A percentile compares a stretch with the other conserved stretches of the same genome.
Evolutionary conservation across 768 basidiomycete species (phyloP).

Genomic region (Mycena haematopus): DNA sequence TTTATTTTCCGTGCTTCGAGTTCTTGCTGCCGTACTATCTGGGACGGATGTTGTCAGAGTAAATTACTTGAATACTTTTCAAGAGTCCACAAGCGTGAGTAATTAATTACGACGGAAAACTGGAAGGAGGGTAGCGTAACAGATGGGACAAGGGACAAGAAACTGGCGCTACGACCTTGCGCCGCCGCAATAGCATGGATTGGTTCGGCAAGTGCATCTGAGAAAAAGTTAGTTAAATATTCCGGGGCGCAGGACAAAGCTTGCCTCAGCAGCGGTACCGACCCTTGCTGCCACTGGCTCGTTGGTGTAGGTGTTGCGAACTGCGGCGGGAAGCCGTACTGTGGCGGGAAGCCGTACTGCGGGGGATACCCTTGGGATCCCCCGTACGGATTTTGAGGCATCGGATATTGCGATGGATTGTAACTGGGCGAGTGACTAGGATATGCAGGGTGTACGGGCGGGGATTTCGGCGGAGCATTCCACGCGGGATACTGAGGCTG

Average conservation of each 20-base stretch:
- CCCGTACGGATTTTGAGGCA: background rate
- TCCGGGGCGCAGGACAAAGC: background rate
- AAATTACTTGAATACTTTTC: slow-evolving; percentile 7
- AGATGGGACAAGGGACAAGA: background rate
- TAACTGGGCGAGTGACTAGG: background rate
- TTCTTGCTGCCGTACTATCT: slow-evolving; percentile 18
- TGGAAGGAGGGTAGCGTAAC: slow-evolving; percentile 1
- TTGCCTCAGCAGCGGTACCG: slow-evolving; percentile 12
- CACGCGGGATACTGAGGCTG: background rate
- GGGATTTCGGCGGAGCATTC: background rate
- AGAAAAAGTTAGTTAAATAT: background rate
- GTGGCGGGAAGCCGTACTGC: background rate
- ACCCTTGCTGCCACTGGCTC: slow-evolving; percentile 15
- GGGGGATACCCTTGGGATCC: background rate
- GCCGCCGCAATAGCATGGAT: slow-evolving; percentile 6
- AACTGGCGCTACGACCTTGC: slow-evolving; percentile 2
- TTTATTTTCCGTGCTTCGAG: slow-evolving; percentile 14
- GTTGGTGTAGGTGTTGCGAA: background rate
- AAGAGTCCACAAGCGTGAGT: slow-evolving; percentile 6
- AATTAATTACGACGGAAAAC: slow-evolving; percentile 4
- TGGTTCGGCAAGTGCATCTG: slow-evolving; percentile 9
- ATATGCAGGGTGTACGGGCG: background rate
- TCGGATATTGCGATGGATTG: background rate
- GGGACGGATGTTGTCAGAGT: background rate
- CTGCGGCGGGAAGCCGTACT: background rate